Evolutionary conservation across 2,329 filamentous ascomycete species (phyloP).

Genomic region (Fusarium citri): DNA sequence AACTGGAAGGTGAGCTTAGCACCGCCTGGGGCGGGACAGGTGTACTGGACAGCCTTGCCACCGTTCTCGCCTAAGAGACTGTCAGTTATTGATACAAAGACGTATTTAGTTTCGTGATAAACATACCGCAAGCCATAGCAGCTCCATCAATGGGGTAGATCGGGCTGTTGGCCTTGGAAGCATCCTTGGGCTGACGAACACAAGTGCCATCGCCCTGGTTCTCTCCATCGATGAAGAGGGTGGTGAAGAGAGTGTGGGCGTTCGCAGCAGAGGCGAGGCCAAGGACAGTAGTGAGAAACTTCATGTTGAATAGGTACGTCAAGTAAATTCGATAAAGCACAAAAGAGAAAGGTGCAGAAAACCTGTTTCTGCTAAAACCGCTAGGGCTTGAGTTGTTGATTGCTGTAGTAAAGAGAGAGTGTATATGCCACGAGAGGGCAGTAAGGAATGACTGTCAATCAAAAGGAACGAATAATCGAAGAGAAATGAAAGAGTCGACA

Average conservation of each 20-base stretch:
- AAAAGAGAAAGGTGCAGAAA: conserved; percentile 31
- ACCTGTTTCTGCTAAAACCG: conserved; percentile 42
- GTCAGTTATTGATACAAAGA: not conserved
- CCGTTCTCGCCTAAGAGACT: conserved; percentile 56
- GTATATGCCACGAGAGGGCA: conserved; percentile 26
- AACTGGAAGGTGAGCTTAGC: conserved; percentile 74
- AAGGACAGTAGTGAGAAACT: conserved; percentile 48
- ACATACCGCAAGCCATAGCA: conserved; percentile 78
- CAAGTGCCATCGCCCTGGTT: conserved; percentile 78
- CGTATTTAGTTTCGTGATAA: rapidly evolving
- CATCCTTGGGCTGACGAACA: conserved; percentile 72
- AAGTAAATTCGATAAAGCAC: conserved; percentile 4
- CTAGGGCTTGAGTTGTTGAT: conserved; percentile 35
- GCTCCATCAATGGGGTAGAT: conserved; percentile 67
- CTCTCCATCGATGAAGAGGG: conserved; percentile 69
- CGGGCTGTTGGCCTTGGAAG: conserved; percentile 65
- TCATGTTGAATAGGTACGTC: conserved; percentile 56
- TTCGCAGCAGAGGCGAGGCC: conserved; percentile 54
- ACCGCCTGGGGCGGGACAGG: conserved; percentile 63
- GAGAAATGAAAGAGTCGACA: conserved; percentile 15
- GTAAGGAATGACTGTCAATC: conserved; percentile 39
- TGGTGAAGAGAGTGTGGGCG: conserved; percentile 74
- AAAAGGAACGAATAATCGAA: conserved; percentile 34
- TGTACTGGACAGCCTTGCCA: conserved; percentile 58
- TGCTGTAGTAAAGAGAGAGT: conserved; percentile 9